Base-by-base conservation (phyloP, 768 basidiomycete species). In the Psilocybe azurescens region DNA sequence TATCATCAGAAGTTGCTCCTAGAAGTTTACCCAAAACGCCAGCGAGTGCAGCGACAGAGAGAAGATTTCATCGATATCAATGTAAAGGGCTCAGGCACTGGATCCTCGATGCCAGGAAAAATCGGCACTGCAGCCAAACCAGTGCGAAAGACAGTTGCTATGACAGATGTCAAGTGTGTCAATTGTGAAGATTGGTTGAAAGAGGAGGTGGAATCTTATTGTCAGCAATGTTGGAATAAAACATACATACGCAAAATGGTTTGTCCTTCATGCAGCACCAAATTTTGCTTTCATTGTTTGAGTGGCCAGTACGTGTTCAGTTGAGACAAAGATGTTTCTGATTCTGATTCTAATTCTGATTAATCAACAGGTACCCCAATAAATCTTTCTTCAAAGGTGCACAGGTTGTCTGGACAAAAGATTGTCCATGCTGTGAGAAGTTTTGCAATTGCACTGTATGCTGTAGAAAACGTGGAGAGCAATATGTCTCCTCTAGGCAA, bases 401-500 rank as follows among this genome's bases (percentile, higher is more conserved):
- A 8, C 18, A 60, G 29, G 56, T 65, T 16, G 81, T 79, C 55
- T 44, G 41, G 41, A 18, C 16, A 32, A 24, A n/a, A 5, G 58
- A 65, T 24, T 88, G 86, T 64, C 86, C 86, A 0, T 63, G 28
- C 13, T 87, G 85, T 65, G 65, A 68, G 3, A 65, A 73, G 10
- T 78, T 63, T 11, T 88, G 86, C 70, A 84, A 81, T 49, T 87
- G 86, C 66, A 80, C 82, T 10, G 0, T 5, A 0, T 86, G 85
- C 65, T 74, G 79, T 13, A 63, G 69, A 29, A 76, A 64, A 60
- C 77, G 86, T 4, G 84, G 85, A 5, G 86, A 84, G 54, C 64
- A 69, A 10, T 86, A 84, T 60, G 59, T 84, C 9, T 30, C 53
- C 24, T 30, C 47, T 5, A 16, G 33, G 10, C 51, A 14, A 24